Percentiles rank a stretch among this genome's conserved stretches.
Conservation (phyloP, 768 basidiomycete genomes). For the Gautieria morchelliformis region DNA sequence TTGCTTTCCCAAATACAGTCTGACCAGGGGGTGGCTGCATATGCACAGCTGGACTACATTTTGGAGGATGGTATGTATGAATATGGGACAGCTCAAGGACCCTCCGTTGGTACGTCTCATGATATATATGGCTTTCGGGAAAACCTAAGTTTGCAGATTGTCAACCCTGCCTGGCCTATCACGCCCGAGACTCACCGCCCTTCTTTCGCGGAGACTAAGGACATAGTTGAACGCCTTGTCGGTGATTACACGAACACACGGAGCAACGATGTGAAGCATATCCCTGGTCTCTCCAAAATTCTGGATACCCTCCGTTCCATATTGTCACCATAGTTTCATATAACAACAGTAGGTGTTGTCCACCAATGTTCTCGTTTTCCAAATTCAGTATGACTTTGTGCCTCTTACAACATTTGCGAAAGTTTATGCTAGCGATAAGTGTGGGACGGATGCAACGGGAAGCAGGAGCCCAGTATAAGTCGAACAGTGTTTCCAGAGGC, state of each 20-base stretch:
- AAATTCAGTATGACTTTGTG: no score
- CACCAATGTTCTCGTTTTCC: no score
- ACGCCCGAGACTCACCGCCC: neutral
- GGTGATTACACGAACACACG: neutral
- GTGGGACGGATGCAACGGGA: no score
- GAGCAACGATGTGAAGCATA: neutral
- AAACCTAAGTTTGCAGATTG: neutral
- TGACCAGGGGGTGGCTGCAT: neutral
- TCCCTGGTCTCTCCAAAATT: neutral
- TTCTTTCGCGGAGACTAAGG: neutral
- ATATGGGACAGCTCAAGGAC: neutral
- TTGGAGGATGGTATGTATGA: slow-evolving; percentile 2
- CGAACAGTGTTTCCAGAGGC: no score
- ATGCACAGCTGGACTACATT: slow-evolving; percentile 2
- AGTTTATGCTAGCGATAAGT: no score
- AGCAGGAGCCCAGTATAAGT: no score
- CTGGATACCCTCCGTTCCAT: neutral
- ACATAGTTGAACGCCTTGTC: neutral
- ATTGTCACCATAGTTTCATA: neutral
- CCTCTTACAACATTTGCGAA: no score
- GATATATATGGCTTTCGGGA: neutral
- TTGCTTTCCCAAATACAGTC: neutral
- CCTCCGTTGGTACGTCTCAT: neutral
- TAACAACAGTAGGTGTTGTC: no score
- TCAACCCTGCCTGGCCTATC: neutral